Evolutionary conservation across 345 rosid genomes (phyloP), one percentile per base, ranked within the genome.

Genomic region (Syzygium aqueum): DNA sequence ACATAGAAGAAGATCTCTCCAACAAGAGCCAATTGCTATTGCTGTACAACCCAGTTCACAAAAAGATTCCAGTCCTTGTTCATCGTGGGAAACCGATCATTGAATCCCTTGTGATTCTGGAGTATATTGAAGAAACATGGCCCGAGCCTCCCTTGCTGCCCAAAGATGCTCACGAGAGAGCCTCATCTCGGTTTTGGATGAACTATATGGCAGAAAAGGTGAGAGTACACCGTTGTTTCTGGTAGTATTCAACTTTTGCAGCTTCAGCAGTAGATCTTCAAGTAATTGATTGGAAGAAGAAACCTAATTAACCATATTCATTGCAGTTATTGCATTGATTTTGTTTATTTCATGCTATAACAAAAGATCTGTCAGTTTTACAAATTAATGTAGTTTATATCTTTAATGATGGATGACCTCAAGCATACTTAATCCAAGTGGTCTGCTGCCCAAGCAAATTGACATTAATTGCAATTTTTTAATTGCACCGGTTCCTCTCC

Each of bases 51-150:
- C 94, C 92, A 16, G 86, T 90, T n/a, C 82, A 91, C 84, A 87
- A 86, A 88, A 91, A 88, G 82, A 84, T 92, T 56, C 94, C 93
- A 25, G 90, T 92, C 23, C 91, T 92, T 6, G 85, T 90, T 43
- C 94, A 91, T 86, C 78, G 56, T 1, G 90, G 86, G 11, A 91
- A 91, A 28, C 89, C 92, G 27, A 87, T 91, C 22, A 80, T 86
- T 4, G 94, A 92, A 52, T 91, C 93, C 43, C 40, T 87, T 56
- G 25, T 91, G 28, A 91, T 91, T 23, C 85, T 91, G 40, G 77
- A 88, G 77, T 91, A 90, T 25, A 86, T 91, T 19, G 92, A 92
- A 13, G 92, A 92, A 49, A 85, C 51, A 2, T 90, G 93, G 94
- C 90, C 90, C 0, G 85, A 89, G 5, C 73, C 27, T 56, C 90